A percentile compares a stretch with the other conserved stretches of the same genome.
These are phyloP conservation scores for Xylaria nigripes DNA, from an alignment of 495 filamentous ascomycete genomes.

Conservation along the genomic window DNA sequence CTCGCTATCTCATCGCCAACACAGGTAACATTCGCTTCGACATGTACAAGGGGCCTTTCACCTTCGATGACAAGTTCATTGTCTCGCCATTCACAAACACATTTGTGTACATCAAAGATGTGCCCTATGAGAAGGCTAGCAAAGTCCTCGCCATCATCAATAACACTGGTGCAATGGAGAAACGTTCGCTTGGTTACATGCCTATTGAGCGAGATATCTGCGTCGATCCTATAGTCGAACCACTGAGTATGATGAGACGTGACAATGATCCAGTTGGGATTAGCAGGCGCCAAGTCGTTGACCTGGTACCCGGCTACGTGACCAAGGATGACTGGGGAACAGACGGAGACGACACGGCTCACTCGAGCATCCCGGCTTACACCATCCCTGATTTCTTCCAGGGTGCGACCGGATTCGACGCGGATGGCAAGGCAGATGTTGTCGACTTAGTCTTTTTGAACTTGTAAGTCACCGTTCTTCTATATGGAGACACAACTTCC, in stretches of 20 bases:
- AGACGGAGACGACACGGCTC: constrained; percentile 72
- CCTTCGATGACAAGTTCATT: constrained; percentile 66
- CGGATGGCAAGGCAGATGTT: constrained; percentile 37
- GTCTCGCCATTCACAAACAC: constrained; percentile 71
- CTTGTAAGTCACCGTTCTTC: constrained; percentile 48
- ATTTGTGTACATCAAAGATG: constrained; percentile 59
- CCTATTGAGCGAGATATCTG: constrained; percentile 33
- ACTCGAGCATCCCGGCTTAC: constrained; percentile 55
- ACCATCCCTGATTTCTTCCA: constrained; percentile 63
- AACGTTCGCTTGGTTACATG: constrained; percentile 19
- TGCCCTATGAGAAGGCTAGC: constrained; percentile 57
- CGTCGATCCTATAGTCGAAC: constrained; percentile 28
- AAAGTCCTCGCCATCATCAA: constrained; percentile 43
- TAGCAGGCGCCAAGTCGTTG: constrained; percentile 33
- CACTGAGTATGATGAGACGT: constrained; percentile 10
- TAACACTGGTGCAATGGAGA: constrained; percentile 25
- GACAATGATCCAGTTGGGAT: constrained; percentile 18
- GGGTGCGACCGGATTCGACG: constrained; percentile 42
- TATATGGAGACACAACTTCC: not conserved
- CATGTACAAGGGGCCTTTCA: constrained; percentile 73
- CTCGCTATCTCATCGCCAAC: constrained; percentile 62
- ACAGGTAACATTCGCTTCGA: constrained; percentile 79
- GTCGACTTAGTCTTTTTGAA: constrained; percentile 75
- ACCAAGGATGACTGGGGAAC: constrained; percentile 64
- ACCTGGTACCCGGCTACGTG: constrained; percentile 58